Base-by-base conservation (phyloP, 768 basidiomycete genomes). In the Suillus variegatus region DNA sequence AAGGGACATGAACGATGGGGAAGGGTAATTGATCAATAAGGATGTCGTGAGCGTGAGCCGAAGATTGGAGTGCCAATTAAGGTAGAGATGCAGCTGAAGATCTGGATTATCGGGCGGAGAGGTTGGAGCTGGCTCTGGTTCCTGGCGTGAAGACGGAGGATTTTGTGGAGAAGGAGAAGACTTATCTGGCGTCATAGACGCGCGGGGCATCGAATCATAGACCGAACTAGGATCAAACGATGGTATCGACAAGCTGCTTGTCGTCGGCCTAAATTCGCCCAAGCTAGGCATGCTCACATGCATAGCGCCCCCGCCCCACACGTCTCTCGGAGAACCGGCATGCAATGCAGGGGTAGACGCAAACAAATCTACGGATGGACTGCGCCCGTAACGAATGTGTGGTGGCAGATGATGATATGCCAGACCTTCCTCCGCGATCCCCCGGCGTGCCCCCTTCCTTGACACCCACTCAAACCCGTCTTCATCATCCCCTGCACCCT, bases 1-100 rank as follows among this genome's bases (percentile, higher is more conserved):
- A 32, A 99, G 85, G 16, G 93, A 90, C 96, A 99, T 98, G 83
- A 99, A 99, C 75, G 91, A 86, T 0, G 91, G 90, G 0, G 95
- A 95, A 6, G 97, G 97, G 75, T 99, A 98, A 78, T 99, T 97
- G 78, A 99, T 95, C 67, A 95, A 86, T 35, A 99, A 84, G 10
- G 94, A 96, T 0, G 97, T 99, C 38, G 93, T 89, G 63, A 99
- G 84, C 9, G 92, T 93, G 69, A 99, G 82, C 18, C 92, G 90
- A 10, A 99, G 82, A 75, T 97, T 89, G 12, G 96, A 94, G 61
- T 89, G 86, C 88, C 97, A 97, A 40, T 86, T 84, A 52, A 98
- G 80, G 71, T 89, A 88, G 0, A 99, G 81, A 74, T 98, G 95
- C 4, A 97, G 77, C 74, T 99, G 97, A 36, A 99, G 81, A 74